Evolutionary conservation across 139 green algal genomes (phyloP).

Genomic region (Nannochloris sp.): DNA sequence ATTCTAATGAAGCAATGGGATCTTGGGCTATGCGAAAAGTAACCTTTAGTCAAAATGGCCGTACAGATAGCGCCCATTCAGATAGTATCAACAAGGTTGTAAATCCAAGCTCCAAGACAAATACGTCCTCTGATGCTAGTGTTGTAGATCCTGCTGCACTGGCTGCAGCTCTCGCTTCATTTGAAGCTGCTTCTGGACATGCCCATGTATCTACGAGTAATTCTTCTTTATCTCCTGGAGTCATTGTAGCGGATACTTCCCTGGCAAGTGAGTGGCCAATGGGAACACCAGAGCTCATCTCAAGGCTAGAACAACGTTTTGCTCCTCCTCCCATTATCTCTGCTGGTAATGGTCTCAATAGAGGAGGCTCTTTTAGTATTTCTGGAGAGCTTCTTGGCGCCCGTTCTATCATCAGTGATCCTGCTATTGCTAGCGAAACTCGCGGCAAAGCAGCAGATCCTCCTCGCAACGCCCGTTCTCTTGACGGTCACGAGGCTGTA

Average conservation of each 20-base stretch:
- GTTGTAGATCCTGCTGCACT: background rate
- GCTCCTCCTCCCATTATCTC: background rate
- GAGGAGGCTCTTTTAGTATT: no score
- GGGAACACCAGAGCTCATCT: background rate
- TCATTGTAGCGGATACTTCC: background rate
- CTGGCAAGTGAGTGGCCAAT: background rate
- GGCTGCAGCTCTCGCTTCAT: background rate
- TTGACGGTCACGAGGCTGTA: background rate
- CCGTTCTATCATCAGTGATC: background rate
- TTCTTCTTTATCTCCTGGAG: background rate
- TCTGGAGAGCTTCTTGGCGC: background rate
- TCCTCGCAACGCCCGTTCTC: background rate
- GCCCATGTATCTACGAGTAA: background rate
- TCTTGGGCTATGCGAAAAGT: background rate
- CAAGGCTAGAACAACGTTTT: background rate
- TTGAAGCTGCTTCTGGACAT: background rate
- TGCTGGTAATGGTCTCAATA: no score
- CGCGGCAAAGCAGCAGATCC: background rate
- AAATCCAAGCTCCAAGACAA: no score
- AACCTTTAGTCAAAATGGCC: background rate
- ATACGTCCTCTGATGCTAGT: no score
- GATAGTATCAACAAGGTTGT: background rate
- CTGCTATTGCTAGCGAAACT: background rate
- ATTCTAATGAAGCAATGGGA: background rate
- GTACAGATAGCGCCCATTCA: background rate